phyloP scores from a whole-genome alignment of 2,329 filamentous ascomycete genomes.

The Colletotrichum karsti region DNA sequence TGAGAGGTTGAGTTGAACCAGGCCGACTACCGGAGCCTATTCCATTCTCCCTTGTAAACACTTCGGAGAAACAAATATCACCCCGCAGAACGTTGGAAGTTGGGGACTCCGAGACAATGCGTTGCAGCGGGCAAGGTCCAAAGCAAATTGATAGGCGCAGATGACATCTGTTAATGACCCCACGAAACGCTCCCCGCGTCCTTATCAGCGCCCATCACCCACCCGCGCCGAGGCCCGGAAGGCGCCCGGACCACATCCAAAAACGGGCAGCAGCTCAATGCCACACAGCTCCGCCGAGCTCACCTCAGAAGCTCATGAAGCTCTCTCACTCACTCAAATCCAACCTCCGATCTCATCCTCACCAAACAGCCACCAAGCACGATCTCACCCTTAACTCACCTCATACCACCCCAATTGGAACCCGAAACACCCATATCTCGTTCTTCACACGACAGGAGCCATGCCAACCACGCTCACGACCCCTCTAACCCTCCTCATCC shows the following conservation, averaged over 20 bases:
- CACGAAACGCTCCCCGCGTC: not conserved
- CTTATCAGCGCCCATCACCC: constrained; percentile 8
- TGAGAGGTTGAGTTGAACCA: too few species aligned
- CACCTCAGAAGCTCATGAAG: not conserved
- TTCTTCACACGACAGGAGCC: not conserved
- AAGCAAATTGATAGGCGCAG: not conserved
- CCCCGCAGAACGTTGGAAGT: not conserved
- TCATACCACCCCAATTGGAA: not conserved
- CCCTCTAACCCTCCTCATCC: constrained; percentile 49
- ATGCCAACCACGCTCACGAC: constrained; percentile 18
- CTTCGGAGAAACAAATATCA: not conserved
- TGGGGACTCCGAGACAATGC: constrained; percentile 22
- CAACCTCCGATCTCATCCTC: not conserved
- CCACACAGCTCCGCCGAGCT: constrained; percentile 1
- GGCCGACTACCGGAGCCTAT: too few species aligned
- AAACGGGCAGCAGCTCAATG: not conserved
- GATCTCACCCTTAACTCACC: not conserved
- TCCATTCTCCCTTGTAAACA: not conserved
- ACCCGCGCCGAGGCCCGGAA: not conserved
- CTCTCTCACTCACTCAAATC: not conserved
- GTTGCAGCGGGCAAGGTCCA: not conserved
- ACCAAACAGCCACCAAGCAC: not conserved
- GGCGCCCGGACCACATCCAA: constrained; percentile 4
- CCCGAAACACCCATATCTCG: not conserved
- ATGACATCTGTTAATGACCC: constrained; percentile 8